A percentile compares a stretch with the other conserved stretches of the same genome.
Conservation (phyloP, 257 asterid species). For the Solanum peruvianum region DNA sequence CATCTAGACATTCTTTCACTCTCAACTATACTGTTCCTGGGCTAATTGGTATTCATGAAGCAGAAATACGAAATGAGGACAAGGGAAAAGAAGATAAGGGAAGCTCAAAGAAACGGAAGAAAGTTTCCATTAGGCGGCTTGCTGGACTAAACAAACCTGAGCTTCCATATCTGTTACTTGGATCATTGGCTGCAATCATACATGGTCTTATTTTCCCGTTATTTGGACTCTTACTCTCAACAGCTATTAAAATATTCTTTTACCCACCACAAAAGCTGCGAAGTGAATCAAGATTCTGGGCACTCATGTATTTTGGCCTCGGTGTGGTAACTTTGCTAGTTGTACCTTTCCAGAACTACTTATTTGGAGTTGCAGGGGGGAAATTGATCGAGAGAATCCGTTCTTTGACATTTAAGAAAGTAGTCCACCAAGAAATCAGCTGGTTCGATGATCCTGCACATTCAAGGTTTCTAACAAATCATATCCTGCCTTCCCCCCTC, state of each 20-base stretch:
- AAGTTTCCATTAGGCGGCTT: conserved; percentile 38
- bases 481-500: not conserved
- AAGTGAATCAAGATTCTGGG: conserved; percentile 52
- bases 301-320: conserved; percentile 31
- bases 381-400: conserved; percentile 59
- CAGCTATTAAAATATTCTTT: conserved; percentile 47
- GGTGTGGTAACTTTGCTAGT: conserved; percentile 23
- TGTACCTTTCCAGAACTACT: conserved; percentile 50
- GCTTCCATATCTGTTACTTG: conserved; percentile 37
- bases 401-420: conserved; percentile 49
- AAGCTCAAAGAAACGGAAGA: conserved; percentile 13
- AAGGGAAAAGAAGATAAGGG: conserved; percentile 6
- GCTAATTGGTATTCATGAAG: conserved; percentile 13
- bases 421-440: conserved; percentile 73
- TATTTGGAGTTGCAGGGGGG: conserved; percentile 80
- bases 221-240: conserved; percentile 58
- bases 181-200: conserved; percentile 42
- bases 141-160: conserved; percentile 58
- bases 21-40: conserved; percentile 24
- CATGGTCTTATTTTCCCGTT: conserved; percentile 59
- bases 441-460: conserved; percentile 88
- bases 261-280: conserved; percentile 42
- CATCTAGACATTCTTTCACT: conserved; percentile 47
- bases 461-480: conserved; percentile 48
- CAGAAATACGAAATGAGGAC: conserved; percentile 8